Percentiles rank a stretch among this genome's conserved stretches.
Conservation (phyloP, 306 rosid genomes). For the Cicer arietinum region DNA sequence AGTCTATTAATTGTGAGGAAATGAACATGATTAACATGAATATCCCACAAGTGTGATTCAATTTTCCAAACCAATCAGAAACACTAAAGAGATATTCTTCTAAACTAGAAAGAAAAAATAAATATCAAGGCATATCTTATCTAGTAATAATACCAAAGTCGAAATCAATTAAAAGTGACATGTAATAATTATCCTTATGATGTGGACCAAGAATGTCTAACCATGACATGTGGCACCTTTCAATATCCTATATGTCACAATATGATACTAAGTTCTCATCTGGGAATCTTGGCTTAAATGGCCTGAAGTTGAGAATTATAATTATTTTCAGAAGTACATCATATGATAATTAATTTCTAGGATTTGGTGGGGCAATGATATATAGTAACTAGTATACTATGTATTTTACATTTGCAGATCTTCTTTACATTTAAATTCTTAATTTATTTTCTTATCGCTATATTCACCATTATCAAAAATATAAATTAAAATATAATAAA, state of each 20-base stretch:
- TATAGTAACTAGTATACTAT: too few relatives aligned
- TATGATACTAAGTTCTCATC: neutral
- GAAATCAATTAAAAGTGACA: slow-evolving; percentile 35
- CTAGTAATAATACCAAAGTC: slow-evolving; percentile 14
- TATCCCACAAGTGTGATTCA: neutral
- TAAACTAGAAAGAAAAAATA: neutral
- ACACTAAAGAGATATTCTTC: slow-evolving; percentile 24
- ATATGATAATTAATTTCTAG: neutral
- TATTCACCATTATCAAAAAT: too few relatives aligned
- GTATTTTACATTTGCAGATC: too few relatives aligned
- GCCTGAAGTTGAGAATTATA: neutral
- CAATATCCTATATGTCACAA: slow-evolving; percentile 40
- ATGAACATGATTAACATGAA: neutral
- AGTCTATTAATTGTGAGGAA: too few relatives aligned
- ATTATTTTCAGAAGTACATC: neutral
- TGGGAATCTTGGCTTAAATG: slow-evolving; percentile 28
- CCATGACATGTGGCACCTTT: slow-evolving; percentile 42
- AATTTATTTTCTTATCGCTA: too few relatives aligned
- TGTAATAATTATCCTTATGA: slow-evolving; percentile 7
- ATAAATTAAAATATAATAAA: too few relatives aligned
- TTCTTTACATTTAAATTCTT: too few relatives aligned
- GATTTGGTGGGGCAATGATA: neutral
- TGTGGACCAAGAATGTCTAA: slow-evolving; percentile 20
- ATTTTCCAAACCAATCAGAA: neutral
- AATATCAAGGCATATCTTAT: slow-evolving; percentile 5